Evolutionary conservation across 2,329 filamentous ascomycete genomes (phyloP).

Genomic region (Xylaria sp.): DNA sequence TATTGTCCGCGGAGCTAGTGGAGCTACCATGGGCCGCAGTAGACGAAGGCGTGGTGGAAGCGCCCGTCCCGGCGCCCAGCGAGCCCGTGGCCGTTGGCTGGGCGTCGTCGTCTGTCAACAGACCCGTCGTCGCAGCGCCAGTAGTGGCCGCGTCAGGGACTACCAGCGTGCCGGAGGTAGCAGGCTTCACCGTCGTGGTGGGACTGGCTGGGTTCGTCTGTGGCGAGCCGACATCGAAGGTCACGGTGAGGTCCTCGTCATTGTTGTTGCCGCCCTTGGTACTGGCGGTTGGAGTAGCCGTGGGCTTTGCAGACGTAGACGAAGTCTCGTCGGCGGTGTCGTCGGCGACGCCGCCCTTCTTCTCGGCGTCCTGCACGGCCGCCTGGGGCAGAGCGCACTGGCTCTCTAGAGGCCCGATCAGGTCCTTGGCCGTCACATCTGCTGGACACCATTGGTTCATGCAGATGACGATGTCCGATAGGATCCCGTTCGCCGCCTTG

Average conservation of each 20-base stretch:
- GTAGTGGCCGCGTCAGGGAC: constrained; percentile 12
- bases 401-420: constrained; percentile 49
- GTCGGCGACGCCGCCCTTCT: constrained; percentile 34
- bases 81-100: constrained; percentile 16
- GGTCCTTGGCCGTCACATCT: constrained; percentile 47
- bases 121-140: constrained; percentile 9
- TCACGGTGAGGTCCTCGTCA: constrained; percentile 11
- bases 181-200: constrained; percentile 21
- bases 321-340: background rate
- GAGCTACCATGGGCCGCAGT: constrained; percentile 1
- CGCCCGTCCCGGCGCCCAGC: constrained; percentile 14
- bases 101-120: constrained; percentile 20
- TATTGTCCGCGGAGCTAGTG: constrained; percentile 12
- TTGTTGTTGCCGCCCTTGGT: background rate
- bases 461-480: constrained; percentile 53
- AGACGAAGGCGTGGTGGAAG: constrained; percentile 14
- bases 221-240: constrained; percentile 27
- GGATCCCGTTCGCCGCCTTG: constrained; percentile 48
- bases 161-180: constrained; percentile 18
- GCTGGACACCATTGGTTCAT: constrained; percentile 52
- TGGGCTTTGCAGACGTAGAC: constrained; percentile 10
- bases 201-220: constrained; percentile 19
- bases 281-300: background rate
- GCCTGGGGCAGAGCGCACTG: constrained; percentile 49
- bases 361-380: constrained; percentile 49